Percentiles rank a stretch among this genome's conserved stretches.
Evolutionary conservation across 208 protist genomes (phyloP).

Genomic region (Crithidia mellificae): DNA sequence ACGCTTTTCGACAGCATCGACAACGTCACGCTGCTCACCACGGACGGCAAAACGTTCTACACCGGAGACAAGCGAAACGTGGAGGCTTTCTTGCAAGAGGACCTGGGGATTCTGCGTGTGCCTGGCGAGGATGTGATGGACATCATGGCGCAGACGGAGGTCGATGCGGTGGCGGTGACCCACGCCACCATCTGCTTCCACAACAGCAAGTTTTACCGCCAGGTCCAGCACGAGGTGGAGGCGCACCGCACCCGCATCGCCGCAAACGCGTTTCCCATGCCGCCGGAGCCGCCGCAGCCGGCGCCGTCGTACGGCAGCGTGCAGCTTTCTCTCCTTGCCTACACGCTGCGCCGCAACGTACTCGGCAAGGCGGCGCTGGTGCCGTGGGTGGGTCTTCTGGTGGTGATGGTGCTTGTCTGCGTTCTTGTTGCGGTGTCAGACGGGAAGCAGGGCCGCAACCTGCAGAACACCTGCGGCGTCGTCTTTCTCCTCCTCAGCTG

Average conservation of each 20-base stretch:
- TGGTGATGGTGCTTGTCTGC: constrained; percentile 40
- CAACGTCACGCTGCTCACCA: constrained; percentile 44
- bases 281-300: not conserved
- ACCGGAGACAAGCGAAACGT: constrained; percentile 32
- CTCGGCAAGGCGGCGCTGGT: constrained; percentile 28
- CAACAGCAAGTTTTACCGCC: constrained; percentile 19
- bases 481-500: constrained; percentile 58
- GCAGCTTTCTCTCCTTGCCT: constrained; percentile 20
- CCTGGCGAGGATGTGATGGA: constrained; percentile 49
- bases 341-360: constrained; percentile 38
- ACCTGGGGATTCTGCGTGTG: constrained; percentile 30
- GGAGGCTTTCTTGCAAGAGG: constrained; percentile 41
- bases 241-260: constrained; percentile 34
- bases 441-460: not conserved
- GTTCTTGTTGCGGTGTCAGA: constrained; percentile 19
- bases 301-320: constrained; percentile 15
- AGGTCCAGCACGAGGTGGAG: constrained; percentile 28
- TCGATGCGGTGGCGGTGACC: constrained; percentile 29
- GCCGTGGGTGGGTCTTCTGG: constrained; percentile 43
- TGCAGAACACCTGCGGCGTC: constrained; percentile 61
- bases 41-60: constrained; percentile 42
- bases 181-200: constrained; percentile 26
- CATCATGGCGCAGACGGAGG: constrained; percentile 45
- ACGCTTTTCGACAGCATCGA: constrained; percentile 41
- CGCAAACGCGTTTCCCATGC: constrained; percentile 2